Evolutionary conservation across 257 asterid genomes (phyloP).

Genomic region (Euphrasia confusa): DNA sequence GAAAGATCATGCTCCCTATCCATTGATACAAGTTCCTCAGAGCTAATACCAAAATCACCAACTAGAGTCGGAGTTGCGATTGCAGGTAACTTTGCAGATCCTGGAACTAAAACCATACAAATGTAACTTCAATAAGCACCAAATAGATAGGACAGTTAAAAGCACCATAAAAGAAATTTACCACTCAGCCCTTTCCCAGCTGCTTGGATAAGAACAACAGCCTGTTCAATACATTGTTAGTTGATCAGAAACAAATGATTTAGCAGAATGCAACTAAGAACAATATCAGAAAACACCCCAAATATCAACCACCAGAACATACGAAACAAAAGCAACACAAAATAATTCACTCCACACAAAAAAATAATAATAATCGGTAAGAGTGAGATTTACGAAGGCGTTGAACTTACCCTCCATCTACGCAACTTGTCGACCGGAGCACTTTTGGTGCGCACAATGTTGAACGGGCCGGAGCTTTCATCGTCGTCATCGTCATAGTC

Average conservation of each 20-base stretch:
- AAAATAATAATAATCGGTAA: background rate
- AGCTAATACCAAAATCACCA: conserved; percentile 69
- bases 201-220: conserved; percentile 84
- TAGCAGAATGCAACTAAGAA: conserved; percentile 14
- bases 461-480: conserved; percentile 49
- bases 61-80: conserved; percentile 33
- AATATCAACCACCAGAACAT: conserved; percentile 9
- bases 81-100: conserved; percentile 38
- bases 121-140: conserved; percentile 3
- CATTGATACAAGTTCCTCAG: conserved; percentile 64
- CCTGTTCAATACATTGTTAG: conserved; percentile 45
- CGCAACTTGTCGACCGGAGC: conserved; percentile 72
- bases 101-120: conserved; percentile 38
- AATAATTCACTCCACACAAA: background rate
- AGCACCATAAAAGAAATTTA: conserved; percentile 26
- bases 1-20: conserved; percentile 56
- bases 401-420: conserved; percentile 77
- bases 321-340: conserved; percentile 2
- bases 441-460: conserved; percentile 70
- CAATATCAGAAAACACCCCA: background rate
- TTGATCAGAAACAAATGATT: conserved; percentile 25
- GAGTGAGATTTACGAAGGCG: background rate
- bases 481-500: conserved; percentile 40
- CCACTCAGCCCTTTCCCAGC: conserved; percentile 47
- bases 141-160: background rate